A percentile compares a stretch with the other conserved stretches of the same genome.
These are phyloP conservation scores for Trametopsis cervina DNA, from an alignment of 768 basidiomycete genomes.

Conservation along the genomic window DNA sequence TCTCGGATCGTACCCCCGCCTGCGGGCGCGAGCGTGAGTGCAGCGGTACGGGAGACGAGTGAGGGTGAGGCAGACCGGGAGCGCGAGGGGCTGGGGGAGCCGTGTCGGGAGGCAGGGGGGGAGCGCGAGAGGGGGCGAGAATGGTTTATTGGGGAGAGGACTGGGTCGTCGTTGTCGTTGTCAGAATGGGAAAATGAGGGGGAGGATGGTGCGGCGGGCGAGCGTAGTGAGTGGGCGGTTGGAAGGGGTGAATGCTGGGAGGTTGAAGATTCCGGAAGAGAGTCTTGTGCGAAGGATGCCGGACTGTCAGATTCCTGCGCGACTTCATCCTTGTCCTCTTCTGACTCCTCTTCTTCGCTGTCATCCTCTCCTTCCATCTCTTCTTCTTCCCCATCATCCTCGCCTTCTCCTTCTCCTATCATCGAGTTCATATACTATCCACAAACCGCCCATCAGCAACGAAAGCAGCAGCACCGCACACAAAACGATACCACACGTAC, in stretches of 20 bases:
- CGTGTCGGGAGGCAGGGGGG: conserved; percentile 14
- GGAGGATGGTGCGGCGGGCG: not conserved
- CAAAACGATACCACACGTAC: too few species aligned
- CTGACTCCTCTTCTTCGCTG: conserved; percentile 29
- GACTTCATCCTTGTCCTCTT: conserved; percentile 24
- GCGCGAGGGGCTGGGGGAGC: conserved; percentile 12
- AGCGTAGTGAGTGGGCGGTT: not conserved
- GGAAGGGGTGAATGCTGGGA: too few species aligned
- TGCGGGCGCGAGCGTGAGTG: conserved; percentile 25
- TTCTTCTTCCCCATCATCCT: conserved; percentile 14
- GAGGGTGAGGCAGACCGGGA: conserved; percentile 34
- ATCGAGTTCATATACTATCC: conserved; percentile 62
- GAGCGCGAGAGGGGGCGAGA: conserved; percentile 15
- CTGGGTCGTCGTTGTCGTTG: not conserved
- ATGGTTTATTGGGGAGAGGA: conserved; percentile 11
- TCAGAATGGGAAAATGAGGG: not conserved
- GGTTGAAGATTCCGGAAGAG: too few species aligned
- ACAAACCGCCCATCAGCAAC: conserved; percentile 13
- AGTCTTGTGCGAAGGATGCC: too few species aligned
- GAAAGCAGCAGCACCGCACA: too few species aligned
- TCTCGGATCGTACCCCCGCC: conserved; percentile 39
- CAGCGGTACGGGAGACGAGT: conserved; percentile 36
- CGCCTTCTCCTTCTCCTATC: conserved; percentile 29
- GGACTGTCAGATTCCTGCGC: conserved; percentile 12
- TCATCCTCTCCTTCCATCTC: conserved; percentile 31